phyloP scores from a whole-genome alignment of 2,329 filamentous ascomycete species.

The Clonostachys rosea region DNA sequence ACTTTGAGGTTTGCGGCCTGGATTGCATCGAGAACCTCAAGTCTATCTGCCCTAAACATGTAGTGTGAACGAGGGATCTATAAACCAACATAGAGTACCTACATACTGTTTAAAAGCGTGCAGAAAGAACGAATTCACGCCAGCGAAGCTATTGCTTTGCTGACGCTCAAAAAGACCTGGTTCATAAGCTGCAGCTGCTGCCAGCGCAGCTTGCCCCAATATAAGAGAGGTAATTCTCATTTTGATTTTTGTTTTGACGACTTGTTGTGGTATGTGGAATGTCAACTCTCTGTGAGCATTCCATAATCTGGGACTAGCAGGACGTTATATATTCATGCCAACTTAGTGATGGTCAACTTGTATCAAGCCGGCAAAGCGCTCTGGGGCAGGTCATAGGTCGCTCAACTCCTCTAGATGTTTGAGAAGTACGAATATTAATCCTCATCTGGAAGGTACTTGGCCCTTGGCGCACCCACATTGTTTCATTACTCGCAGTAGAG shows the following conservation, averaged over 20 bases:
- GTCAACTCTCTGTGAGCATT: no score
- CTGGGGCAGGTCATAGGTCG: no score
- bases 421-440: no score
- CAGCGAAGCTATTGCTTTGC: neutral
- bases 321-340: no score
- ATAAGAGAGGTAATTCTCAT: neutral
- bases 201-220: neutral
- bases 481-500: no score
- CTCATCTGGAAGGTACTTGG: no score
- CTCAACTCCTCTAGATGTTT: no score
- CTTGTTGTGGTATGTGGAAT: neutral
- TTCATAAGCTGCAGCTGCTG: neutral
- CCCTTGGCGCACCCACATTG: no score
- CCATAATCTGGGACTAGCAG: no score
- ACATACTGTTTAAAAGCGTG: conserved; percentile 3
- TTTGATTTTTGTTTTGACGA: neutral
- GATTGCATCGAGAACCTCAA: conserved; percentile 2
- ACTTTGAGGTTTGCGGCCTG: conserved; percentile 1
- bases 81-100: neutral
- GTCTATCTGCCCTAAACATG: neutral
- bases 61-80: neutral
- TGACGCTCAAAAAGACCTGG: neutral
- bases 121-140: conserved; percentile 2
- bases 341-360: no score
- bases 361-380: no score